A percentile compares a stretch with the other conserved stretches of the same genome.
These are phyloP conservation scores for Capsella rubella DNA, from an alignment of 441 rosid genomes.

Conservation along the genomic window DNA sequence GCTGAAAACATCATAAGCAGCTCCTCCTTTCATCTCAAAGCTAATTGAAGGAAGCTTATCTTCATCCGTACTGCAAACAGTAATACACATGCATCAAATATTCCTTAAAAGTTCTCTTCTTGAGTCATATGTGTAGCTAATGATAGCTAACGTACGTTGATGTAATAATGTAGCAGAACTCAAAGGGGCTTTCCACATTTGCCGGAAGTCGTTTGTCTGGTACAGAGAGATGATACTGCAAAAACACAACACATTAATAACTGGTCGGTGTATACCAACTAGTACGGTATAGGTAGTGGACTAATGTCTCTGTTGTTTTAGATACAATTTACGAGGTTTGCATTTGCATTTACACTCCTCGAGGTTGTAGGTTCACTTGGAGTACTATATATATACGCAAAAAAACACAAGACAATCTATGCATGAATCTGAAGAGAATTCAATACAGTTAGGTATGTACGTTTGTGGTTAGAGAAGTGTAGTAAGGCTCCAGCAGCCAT, in stretches of 20 bases:
- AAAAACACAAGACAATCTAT: neutral
- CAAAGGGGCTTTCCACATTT: conserved; percentile 58
- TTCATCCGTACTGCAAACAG: conserved; percentile 61
- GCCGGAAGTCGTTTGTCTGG: conserved; percentile 52
- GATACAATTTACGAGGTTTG: neutral
- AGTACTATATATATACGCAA: neutral
- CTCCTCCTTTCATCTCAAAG: conserved; percentile 45
- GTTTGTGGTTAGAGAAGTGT: conserved; percentile 61
- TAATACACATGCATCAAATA: conserved; percentile 30
- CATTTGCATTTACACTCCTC: neutral
- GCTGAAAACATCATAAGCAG: conserved; percentile 31
- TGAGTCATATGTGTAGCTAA: neutral
- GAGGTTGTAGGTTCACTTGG: neutral
- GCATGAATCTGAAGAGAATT: neutral
- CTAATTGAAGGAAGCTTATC: conserved; percentile 40
- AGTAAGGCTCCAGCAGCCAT: conserved; percentile 82
- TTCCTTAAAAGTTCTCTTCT: neutral
- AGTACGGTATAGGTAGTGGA: neutral
- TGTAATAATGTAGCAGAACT: conserved; percentile 66
- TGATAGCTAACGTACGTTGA: conserved; percentile 14
- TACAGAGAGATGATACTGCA: conserved; percentile 64
- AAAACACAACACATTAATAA: conserved; percentile 18
- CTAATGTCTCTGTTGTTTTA: neutral
- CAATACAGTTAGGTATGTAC: conserved; percentile 51
- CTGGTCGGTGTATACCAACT: neutral